Percentiles rank a stretch among this genome's conserved stretches.
Conservation (phyloP, 495 filamentous ascomycete genomes). For the Neurospora sp. region DNA sequence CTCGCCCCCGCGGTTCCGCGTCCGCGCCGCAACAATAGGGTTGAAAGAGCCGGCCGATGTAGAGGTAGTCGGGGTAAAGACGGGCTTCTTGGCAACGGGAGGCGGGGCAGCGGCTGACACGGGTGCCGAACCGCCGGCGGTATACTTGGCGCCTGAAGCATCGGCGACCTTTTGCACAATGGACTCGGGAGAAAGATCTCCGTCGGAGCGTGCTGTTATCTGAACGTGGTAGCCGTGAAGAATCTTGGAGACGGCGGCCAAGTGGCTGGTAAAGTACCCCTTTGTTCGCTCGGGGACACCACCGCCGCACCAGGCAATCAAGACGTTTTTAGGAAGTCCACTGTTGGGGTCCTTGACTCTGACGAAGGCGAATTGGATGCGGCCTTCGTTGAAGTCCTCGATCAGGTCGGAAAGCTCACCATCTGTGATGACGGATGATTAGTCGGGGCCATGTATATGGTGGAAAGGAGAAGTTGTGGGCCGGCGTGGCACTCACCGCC, state of each 20-base stretch:
- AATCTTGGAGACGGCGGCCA: constrained; percentile 77
- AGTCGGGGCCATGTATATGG: constrained; percentile 1
- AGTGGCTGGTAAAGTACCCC: constrained; percentile 93
- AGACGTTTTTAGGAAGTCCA: constrained; percentile 77
- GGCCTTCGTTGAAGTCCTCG: constrained; percentile 94
- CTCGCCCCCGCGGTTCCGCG: constrained; percentile 32
- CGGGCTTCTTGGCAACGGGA: constrained; percentile 76
- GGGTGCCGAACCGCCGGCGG: constrained; percentile 45
- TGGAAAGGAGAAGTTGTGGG: neutral
- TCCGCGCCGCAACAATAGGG: constrained; percentile 45
- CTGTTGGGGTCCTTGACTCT: constrained; percentile 95
- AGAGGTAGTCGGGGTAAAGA: constrained; percentile 72
- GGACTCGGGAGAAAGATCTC: constrained; percentile 72
- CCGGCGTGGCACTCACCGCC: constrained; percentile 51
- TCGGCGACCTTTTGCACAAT: constrained; percentile 94
- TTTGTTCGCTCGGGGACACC: constrained; percentile 97
- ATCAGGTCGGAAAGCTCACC: constrained; percentile 91
- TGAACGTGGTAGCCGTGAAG: constrained; percentile 97
- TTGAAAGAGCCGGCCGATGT: constrained; percentile 55
- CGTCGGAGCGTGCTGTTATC: constrained; percentile 84
- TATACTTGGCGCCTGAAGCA: constrained; percentile 92
- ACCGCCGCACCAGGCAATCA: constrained; percentile 96
- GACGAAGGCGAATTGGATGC: constrained; percentile 92
- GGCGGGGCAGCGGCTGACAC: constrained; percentile 44
- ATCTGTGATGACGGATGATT: constrained; percentile 41